phyloP scores from a whole-genome alignment of 495 filamentous ascomycete species.

The Aspergillus olivimuriae region DNA sequence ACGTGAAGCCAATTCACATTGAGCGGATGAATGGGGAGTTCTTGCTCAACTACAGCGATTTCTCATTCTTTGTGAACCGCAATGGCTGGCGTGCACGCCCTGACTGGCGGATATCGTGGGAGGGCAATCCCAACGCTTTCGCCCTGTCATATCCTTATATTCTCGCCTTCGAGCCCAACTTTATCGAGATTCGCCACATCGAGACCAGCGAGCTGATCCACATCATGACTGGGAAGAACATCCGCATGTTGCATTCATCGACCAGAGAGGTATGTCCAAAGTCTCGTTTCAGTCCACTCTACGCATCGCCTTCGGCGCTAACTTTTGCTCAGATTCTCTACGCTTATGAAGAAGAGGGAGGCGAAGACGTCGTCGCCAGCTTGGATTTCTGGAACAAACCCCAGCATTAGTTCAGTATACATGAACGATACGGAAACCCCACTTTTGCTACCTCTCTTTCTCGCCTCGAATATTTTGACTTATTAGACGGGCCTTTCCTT shows the following conservation, averaged over 20 bases:
- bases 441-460: not conserved
- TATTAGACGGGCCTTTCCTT: not conserved
- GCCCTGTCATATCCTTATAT: slow-evolving; percentile 94
- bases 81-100: slow-evolving; percentile 95
- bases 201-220: slow-evolving; percentile 86
- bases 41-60: slow-evolving; percentile 95
- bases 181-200: slow-evolving; percentile 92
- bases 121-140: slow-evolving; percentile 85
- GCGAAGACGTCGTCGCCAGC: slow-evolving; percentile 88
- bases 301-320: slow-evolving; percentile 2
- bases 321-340: slow-evolving; percentile 65
- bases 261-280: slow-evolving; percentile 76
- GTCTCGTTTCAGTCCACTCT: too few relatives aligned
- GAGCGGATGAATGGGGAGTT: slow-evolving; percentile 95
- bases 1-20: slow-evolving; percentile 93
- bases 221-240: slow-evolving; percentile 91
- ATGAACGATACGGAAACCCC: not conserved
- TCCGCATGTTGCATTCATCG: slow-evolving; percentile 93
- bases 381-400: slow-evolving; percentile 91
- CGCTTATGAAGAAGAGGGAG: slow-evolving; percentile 91
- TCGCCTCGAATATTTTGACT: not conserved
- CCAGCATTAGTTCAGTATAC: slow-evolving; percentile 19
- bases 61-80: slow-evolving; percentile 97
- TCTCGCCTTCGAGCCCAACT: slow-evolving; percentile 96
- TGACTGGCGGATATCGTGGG: slow-evolving; percentile 97